A percentile compares a stretch with the other conserved stretches of the same genome.
Conservation (phyloP, 108 stramenopile genomes). For the Fistulifera solaris region DNA sequence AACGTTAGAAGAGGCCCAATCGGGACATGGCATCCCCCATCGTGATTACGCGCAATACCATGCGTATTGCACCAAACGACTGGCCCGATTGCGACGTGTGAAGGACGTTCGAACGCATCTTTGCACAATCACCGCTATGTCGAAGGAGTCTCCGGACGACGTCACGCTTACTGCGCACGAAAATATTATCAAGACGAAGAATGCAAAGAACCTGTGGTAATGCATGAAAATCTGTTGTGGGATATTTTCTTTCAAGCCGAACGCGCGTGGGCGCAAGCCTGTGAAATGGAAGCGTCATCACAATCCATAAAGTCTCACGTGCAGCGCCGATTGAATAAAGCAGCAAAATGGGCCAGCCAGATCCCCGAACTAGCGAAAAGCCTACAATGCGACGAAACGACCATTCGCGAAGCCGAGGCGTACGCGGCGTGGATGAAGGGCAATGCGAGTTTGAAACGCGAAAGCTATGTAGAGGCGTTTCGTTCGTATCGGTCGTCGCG, state of each 20-base stretch:
- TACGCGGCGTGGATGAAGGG: slow-evolving; percentile 74
- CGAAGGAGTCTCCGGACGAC: not conserved
- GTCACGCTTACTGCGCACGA: slow-evolving; percentile 9
- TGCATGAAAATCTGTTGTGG: slow-evolving; percentile 22
- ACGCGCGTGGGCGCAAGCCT: slow-evolving; percentile 57
- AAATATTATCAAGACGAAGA: not conserved
- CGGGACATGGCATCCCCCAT: slow-evolving; percentile 19
- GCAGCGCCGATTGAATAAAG: slow-evolving; percentile 50
- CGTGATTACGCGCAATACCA: slow-evolving; percentile 34
- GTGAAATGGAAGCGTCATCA: slow-evolving; percentile 28
- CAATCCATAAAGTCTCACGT: slow-evolving; percentile 22
- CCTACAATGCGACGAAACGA: slow-evolving; percentile 25
- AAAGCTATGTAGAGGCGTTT: slow-evolving; percentile 42
- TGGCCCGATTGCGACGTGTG: slow-evolving; percentile 31
- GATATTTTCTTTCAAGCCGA: slow-evolving; percentile 45
- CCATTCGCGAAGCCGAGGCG: slow-evolving; percentile 46
- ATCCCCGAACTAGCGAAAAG: slow-evolving; percentile 21
- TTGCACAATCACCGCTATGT: slow-evolving; percentile 23
- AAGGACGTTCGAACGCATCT: slow-evolving; percentile 23
- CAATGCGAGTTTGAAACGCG: slow-evolving; percentile 38
- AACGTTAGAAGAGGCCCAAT: slow-evolving; percentile 6
- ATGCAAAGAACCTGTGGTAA: not conserved
- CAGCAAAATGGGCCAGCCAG: slow-evolving; percentile 32
- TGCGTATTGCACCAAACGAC: slow-evolving; percentile 40
- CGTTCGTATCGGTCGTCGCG: slow-evolving; percentile 12